Base-by-base conservation (phyloP, 148 eudicot species). In the Persicaria tinctoria region DNA sequence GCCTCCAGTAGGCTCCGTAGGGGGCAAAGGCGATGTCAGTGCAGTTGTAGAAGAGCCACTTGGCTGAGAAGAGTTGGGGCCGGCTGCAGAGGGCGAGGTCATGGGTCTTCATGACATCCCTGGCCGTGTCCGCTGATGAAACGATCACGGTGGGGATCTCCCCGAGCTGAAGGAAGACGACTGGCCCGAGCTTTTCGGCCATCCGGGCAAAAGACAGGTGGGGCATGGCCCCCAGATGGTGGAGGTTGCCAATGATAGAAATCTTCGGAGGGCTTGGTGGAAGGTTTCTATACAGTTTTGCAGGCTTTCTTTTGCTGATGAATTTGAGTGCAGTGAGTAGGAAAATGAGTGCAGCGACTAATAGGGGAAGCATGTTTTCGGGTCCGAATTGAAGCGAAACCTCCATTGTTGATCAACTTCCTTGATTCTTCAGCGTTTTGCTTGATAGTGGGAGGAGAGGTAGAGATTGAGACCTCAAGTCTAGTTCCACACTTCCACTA, bases 201-300 rank as follows among this genome's bases (percentile, higher is more conserved):
- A 90, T 79, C 13, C 32, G 75, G 3, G 68, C 14, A n/a, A 88
- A 86, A 11, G 85, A 75, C 6, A 74, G 73, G 73, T 82, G 88
- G 11, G 89, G 89, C 62, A 49, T 38, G 18, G 47, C 60, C n/a
- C 85, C 89, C 0, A 90, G 81, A 69, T 87, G 91, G 74, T 88
- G 94, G 68, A 90, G 87, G 82, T 88, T 86, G 8, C 94, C 91
- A 6, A 90, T 84, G 46, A 90, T 73, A 32, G 93, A 89, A 5
- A 87, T 83, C 55, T 74, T 80, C 51, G 82, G 62, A 11, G 89
- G 91, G 55, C 85, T 54, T 70, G 90, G 90, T 54, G 88, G 93
- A 48, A 83, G 81, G 54, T 66, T 66, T 66, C 4, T 4, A 4
- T 6, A 1, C 41, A 1, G 56, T 53, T 53, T 53, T 53, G 56